Conservation (phyloP, 2,329 filamentous ascomycete genomes). For the Penicillium sp. region DNA sequence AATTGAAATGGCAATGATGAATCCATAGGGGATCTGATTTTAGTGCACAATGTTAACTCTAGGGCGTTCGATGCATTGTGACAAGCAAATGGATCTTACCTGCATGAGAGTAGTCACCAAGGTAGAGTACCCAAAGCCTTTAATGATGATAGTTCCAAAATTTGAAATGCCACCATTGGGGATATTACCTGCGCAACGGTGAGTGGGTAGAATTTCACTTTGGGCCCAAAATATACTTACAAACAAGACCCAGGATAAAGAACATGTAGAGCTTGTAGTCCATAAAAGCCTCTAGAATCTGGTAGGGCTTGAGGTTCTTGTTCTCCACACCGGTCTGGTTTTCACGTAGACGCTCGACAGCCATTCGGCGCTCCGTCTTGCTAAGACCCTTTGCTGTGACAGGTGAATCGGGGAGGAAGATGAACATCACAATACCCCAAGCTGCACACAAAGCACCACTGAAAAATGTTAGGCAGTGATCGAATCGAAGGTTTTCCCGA, state of each 20-base stretch:
- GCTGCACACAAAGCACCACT: slow-evolving; percentile 55
- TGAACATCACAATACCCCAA: slow-evolving; percentile 61
- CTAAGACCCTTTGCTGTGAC: slow-evolving; percentile 56
- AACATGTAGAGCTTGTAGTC: slow-evolving; percentile 64
- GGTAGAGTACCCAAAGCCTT: slow-evolving; percentile 58
- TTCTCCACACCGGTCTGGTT: slow-evolving; percentile 64
- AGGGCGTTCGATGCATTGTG: too few species aligned
- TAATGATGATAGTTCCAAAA: slow-evolving; percentile 61
- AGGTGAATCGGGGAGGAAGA: slow-evolving; percentile 60
- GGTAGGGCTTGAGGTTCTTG: slow-evolving; percentile 55
- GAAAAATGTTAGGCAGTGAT: neutral
- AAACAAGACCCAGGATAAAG: slow-evolving; percentile 52
- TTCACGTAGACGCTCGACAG: slow-evolving; percentile 55
- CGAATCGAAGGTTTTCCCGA: fast-evolving
- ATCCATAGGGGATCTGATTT: slow-evolving; percentile 49
- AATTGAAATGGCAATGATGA: slow-evolving; percentile 54
- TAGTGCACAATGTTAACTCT: neutral
- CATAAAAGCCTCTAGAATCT: slow-evolving; percentile 57
- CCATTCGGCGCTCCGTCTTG: slow-evolving; percentile 54
- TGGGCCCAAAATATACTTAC: slow-evolving; percentile 17
- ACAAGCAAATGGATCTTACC: slow-evolving; percentile 18
- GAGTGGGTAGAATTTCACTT: neutral
- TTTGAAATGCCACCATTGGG: slow-evolving; percentile 61
- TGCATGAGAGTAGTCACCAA: slow-evolving; percentile 57
- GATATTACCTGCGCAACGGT: slow-evolving; percentile 41